Evolutionary conservation across 192 early-diverging fungal species (phyloP).

Genomic region (Backusella sp.): DNA sequence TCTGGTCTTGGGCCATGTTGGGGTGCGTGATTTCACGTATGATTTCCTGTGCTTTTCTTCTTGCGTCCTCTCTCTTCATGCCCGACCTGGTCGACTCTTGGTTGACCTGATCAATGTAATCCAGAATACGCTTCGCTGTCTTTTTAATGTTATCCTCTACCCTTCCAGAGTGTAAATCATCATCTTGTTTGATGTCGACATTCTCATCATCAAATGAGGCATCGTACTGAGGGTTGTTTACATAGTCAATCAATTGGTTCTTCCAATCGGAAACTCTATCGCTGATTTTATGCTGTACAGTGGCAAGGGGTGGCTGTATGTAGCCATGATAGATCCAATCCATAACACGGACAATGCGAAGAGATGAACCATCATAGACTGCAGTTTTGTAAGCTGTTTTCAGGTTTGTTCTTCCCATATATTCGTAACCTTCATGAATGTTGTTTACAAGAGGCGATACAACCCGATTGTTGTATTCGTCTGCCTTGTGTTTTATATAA

Average conservation of each 20-base stretch:
- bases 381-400: neutral
- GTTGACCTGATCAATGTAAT: neutral
- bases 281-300: neutral
- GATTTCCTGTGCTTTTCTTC: neutral
- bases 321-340: neutral
- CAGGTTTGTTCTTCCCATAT: neutral
- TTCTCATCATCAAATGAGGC: neutral
- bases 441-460: neutral
- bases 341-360: neutral
- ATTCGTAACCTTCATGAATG: neutral
- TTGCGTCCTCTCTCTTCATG: neutral
- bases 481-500: neutral
- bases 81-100: neutral
- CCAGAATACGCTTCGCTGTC: conserved; percentile 3
- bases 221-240: neutral
- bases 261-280: neutral
- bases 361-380: neutral
- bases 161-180: neutral
- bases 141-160: conserved; percentile 5
- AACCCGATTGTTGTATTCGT: neutral
- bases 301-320: neutral
- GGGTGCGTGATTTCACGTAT: neutral
- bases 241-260: neutral
- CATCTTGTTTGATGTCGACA: too few relatives aligned
- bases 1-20: neutral